Base-by-base conservation (phyloP, 805 yeast genomes). In the Metschnikowia gelsemii region DNA sequence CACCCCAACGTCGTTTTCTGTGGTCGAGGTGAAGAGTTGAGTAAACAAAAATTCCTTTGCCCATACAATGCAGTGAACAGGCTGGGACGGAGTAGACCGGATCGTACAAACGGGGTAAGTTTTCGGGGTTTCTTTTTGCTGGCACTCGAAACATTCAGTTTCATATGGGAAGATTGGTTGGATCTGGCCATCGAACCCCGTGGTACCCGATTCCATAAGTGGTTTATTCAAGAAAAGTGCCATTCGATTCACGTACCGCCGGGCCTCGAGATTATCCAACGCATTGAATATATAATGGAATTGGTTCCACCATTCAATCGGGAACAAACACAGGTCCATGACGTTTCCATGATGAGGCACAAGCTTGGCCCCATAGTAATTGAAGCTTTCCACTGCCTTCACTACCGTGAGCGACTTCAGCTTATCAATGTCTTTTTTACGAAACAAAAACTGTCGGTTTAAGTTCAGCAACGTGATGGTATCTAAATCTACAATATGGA, bases 31-130 rank as follows among this genome's bases (percentile, higher is more conserved):
- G 59, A 89, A 91, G 26, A 93, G 68, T 56, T 88, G 95, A 18
- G 78, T 73, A 58, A 93, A 89, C 38, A 93, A 64, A 57, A 87
- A 95, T 53, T 85, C 87, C 59, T 93, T 93, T 7, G 97, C 95
- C 99, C 99, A 93, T 1, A 95, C 96, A 19, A 93, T 83, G 61
- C 96, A 89, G 58, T 93, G 99, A 5, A 93, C 83, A 0, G 97
- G 97, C 57, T 86, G 89, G 0, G 96, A 87, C 0, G 99, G 99
- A 0, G 99, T 93, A 5, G 96, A 87, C 49, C 99, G 73, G 44
- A 93, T 93, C 0, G 99, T 93, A 61, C 99, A 93, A 1, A 93
- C 96, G 0, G 99, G 97, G 61, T 80, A 93, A 0, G 93, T 76
- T 56, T 86, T 89, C 5, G 97, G 96, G 0, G 95, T 82, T 26